Percentiles rank a stretch among this genome's conserved stretches.
These are phyloP conservation scores for Pyricularia sp. DNA, from an alignment of 2,329 filamentous ascomycete species.

Conservation along the genomic window DNA sequence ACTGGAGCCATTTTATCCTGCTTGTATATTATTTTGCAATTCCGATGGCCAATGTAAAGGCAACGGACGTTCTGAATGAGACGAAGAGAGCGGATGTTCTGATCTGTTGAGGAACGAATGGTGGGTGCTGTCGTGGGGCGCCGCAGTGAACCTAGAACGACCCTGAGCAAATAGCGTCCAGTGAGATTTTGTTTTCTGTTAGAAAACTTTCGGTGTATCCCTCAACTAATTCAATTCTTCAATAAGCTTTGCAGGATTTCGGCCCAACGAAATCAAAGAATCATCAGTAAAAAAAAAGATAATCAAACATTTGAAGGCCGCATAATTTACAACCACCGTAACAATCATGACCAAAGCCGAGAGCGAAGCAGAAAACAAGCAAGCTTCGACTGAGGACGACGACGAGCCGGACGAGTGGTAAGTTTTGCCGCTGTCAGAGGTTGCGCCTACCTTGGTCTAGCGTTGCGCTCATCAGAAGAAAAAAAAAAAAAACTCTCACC, in stretches of 20 bases:
- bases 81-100: not conserved
- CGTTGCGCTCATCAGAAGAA: not conserved
- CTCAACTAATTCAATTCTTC: not conserved
- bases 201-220: not conserved
- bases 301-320: not conserved
- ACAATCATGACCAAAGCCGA: slow-evolving; percentile 44
- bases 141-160: not conserved
- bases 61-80: not conserved
- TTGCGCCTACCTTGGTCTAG: not conserved
- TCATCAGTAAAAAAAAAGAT: not conserved
- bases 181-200: not conserved
- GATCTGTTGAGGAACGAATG: not conserved
- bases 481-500: not conserved
- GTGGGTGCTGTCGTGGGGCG: not conserved
- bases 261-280: not conserved
- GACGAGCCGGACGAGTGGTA: slow-evolving; percentile 96
- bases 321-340: not conserved
- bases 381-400: slow-evolving; percentile 39
- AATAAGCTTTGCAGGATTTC: not conserved
- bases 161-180: not conserved
- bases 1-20: slow-evolving; percentile 42
- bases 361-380: slow-evolving; percentile 19
- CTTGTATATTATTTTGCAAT: not conserved
- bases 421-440: slow-evolving; percentile 14
- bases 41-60: not conserved